Evolutionary conservation across 768 basidiomycete genomes (phyloP).

Genomic region (Sistotremastrum niveocremeum): DNA sequence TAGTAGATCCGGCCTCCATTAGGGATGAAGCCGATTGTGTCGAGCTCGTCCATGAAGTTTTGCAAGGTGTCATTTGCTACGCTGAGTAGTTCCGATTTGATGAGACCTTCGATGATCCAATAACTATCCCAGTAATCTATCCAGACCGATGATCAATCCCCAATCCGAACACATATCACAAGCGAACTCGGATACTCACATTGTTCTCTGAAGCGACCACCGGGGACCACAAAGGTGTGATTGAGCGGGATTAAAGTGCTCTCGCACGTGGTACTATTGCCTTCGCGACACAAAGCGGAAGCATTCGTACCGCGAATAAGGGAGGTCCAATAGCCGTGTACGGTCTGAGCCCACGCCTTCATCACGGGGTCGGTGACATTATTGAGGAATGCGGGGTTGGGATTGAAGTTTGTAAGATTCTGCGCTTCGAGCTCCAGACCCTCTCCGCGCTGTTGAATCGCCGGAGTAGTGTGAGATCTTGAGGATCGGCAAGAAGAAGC

Average conservation of each 20-base stretch:
- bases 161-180: too few relatives aligned
- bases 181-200: conserved; percentile 30
- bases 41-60: conserved; percentile 93
- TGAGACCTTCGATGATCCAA: conserved; percentile 82
- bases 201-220: conserved; percentile 74
- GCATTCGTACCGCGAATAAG: conserved; percentile 66
- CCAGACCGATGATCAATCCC: not conserved
- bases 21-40: conserved; percentile 78
- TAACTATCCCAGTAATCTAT: conserved; percentile 56
- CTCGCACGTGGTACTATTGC: conserved; percentile 36
- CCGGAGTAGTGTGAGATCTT: not conserved
- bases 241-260: conserved; percentile 83
- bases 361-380: conserved; percentile 60
- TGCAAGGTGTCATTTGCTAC: conserved; percentile 67
- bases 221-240: conserved; percentile 83
- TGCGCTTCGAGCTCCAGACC: conserved; percentile 68
- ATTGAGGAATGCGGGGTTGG: conserved; percentile 50
- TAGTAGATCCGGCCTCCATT: conserved; percentile 92
- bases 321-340: conserved; percentile 75
- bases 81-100: conserved; percentile 61
- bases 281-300: conserved; percentile 45
- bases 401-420: conserved; percentile 45
- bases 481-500: not conserved
- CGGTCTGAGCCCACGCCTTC: conserved; percentile 60
- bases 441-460: conserved; percentile 40